phyloP scores from a whole-genome alignment of 805 yeast species.

The Myxozyma neglecta region DNA sequence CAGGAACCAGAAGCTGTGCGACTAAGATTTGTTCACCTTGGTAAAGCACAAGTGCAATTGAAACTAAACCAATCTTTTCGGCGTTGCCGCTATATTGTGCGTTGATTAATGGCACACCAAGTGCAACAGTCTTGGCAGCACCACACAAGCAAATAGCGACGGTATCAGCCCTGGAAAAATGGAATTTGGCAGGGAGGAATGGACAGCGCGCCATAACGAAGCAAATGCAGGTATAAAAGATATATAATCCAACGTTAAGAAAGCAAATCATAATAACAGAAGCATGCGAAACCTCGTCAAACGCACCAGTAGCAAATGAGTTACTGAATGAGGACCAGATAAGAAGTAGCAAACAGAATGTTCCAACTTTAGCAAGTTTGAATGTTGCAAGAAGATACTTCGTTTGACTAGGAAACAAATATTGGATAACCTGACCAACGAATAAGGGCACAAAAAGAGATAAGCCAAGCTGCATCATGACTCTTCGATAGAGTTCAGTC shows the following conservation, averaged over 20 bases:
- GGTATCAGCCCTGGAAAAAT: conserved; percentile 68
- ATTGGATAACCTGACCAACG: conserved; percentile 84
- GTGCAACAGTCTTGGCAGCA: conserved; percentile 90
- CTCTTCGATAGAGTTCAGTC: conserved; percentile 62
- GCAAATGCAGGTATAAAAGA: conserved; percentile 70
- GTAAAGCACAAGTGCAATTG: conserved; percentile 81
- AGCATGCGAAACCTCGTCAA: conserved; percentile 63
- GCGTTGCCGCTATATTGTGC: conserved; percentile 70
- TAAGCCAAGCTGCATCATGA: conserved; percentile 84
- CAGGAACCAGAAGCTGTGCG: conserved; percentile 68
- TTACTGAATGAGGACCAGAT: conserved; percentile 50
- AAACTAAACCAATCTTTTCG: conserved; percentile 60
- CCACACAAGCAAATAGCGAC: conserved; percentile 83
- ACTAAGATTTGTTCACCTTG: conserved; percentile 85
- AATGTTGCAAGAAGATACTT: conserved; percentile 60
- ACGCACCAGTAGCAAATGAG: conserved; percentile 81
- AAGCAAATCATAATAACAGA: conserved; percentile 77
- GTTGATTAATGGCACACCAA: conserved; percentile 81
- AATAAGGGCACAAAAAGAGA: conserved; percentile 81
- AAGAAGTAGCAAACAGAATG: conserved; percentile 73
- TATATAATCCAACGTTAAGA: conserved; percentile 76
- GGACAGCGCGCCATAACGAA: conserved; percentile 61
- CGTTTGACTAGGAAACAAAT: conserved; percentile 63
- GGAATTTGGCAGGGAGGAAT: conserved; percentile 53
- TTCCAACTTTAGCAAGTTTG: conserved; percentile 68